Evolutionary conservation across 202 grass and related monocot genomes (phyloP).

Genomic region (Carex sylvatica): DNA sequence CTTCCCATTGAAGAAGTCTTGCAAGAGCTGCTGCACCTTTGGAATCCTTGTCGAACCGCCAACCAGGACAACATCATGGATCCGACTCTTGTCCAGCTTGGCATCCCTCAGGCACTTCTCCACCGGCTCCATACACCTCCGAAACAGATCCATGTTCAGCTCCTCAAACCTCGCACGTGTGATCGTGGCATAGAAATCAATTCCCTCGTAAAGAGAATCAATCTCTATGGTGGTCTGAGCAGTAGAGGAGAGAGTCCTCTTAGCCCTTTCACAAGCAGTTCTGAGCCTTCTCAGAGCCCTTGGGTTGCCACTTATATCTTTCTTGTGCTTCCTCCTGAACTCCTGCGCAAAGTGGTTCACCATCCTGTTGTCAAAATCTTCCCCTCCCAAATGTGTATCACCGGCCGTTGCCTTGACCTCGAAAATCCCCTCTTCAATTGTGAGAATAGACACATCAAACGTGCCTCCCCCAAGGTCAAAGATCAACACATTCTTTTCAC

Average conservation of each 20-base stretch:
- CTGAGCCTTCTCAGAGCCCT: slow-evolving; percentile 55
- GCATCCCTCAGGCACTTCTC: slow-evolving; percentile 73
- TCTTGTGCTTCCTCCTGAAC: slow-evolving; percentile 81
- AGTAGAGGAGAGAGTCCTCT: slow-evolving; percentile 68
- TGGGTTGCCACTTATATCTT: slow-evolving; percentile 68
- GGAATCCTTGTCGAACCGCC: slow-evolving; percentile 77
- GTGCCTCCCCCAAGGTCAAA: slow-evolving; percentile 87
- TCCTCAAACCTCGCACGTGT: slow-evolving; percentile 67
- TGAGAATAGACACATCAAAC: slow-evolving; percentile 86
- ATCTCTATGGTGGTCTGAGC: slow-evolving; percentile 72
- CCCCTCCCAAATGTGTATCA: slow-evolving; percentile 63
- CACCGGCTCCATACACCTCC: slow-evolving; percentile 68
- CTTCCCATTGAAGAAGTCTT: slow-evolving; percentile 85
- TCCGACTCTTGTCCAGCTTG: slow-evolving; percentile 53
- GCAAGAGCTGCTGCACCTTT: slow-evolving; percentile 70
- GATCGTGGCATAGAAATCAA: slow-evolving; percentile 78
- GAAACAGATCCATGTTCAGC: slow-evolving; percentile 77
- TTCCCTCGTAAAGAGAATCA: slow-evolving; percentile 60
- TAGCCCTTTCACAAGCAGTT: slow-evolving; percentile 74
- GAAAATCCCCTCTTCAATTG: slow-evolving; percentile 79
- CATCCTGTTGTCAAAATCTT: slow-evolving; percentile 82
- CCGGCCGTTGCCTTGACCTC: slow-evolving; percentile 78
- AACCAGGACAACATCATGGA: slow-evolving; percentile 72
- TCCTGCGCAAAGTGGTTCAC: slow-evolving; percentile 75
- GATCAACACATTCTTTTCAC: slow-evolving; percentile 77